phyloP scores from a whole-genome alignment of 495 filamentous ascomycete genomes.

The Penicillium lividum region DNA sequence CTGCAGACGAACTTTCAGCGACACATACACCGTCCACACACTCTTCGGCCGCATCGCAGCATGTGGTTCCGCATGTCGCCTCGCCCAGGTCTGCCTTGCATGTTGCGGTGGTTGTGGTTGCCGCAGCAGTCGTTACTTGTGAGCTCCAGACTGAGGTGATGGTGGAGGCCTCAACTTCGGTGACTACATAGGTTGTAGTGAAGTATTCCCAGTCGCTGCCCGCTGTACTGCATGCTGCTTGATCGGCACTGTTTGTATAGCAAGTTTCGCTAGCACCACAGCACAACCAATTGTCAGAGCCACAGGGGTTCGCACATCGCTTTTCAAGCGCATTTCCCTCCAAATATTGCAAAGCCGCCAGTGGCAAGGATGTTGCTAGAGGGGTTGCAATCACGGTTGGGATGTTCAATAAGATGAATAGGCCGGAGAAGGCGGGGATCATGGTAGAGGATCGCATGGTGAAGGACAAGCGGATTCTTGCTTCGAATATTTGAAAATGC shows the following conservation, averaged over 20 bases:
- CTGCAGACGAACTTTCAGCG: slow-evolving; percentile 40
- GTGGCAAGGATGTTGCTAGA: slow-evolving; percentile 11
- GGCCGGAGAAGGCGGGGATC: slow-evolving; percentile 30
- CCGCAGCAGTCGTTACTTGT: slow-evolving; percentile 26
- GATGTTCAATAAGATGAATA: slow-evolving; percentile 27
- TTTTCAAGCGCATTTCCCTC: slow-evolving; percentile 35
- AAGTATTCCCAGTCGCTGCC: slow-evolving; percentile 50
- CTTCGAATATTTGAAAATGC: slow-evolving; percentile 2
- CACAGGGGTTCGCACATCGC: slow-evolving; percentile 67
- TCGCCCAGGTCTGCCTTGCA: slow-evolving; percentile 64
- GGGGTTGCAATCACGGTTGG: slow-evolving; percentile 41
- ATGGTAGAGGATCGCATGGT: slow-evolving; percentile 34
- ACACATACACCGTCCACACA: slow-evolving; percentile 53
- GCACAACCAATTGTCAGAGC: slow-evolving; percentile 66
- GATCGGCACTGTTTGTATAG: slow-evolving; percentile 56
- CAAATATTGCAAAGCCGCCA: neutral
- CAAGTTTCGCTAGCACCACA: slow-evolving; percentile 62
- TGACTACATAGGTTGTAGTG: slow-evolving; percentile 65
- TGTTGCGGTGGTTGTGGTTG: slow-evolving; percentile 46
- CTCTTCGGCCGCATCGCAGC: slow-evolving; percentile 71
- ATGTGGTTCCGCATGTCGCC: slow-evolving; percentile 68
- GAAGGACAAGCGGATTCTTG: slow-evolving; percentile 15
- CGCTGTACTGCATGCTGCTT: slow-evolving; percentile 56
- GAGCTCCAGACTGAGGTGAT: slow-evolving; percentile 69
- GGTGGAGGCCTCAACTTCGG: slow-evolving; percentile 66